These are phyloP conservation scores for Boletales sp. DNA, from an alignment of 768 basidiomycete species.

Conservation along the genomic window DNA sequence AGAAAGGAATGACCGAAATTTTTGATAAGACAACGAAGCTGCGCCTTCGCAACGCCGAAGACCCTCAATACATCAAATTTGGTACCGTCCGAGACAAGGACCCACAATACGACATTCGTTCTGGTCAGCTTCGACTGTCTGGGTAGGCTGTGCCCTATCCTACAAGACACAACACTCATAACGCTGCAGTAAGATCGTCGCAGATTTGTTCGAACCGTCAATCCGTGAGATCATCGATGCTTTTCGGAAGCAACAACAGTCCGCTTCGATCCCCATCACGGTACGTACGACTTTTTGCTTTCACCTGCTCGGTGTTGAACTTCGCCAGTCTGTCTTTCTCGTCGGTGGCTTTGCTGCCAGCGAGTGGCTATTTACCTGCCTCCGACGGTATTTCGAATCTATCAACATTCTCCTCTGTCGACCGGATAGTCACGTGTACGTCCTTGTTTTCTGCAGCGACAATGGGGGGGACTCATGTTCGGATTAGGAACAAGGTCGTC, in stretches of 20 bases:
- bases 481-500: conserved; percentile 44
- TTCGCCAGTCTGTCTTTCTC: conserved; percentile 39
- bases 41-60: conserved; percentile 39
- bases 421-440: conserved; percentile 54
- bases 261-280: conserved; percentile 30
- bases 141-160: conserved; percentile 25
- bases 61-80: conserved; percentile 40
- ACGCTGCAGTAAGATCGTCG: conserved; percentile 34
- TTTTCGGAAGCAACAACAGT: conserved; percentile 31
- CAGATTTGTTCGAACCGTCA: conserved; percentile 43
- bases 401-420: conserved; percentile 42
- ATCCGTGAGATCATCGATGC: conserved; percentile 35
- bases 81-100: conserved; percentile 40
- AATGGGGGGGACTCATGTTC: conserved; percentile 8
- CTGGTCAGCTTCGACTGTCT: conserved; percentile 37
- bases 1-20: conserved; percentile 33
- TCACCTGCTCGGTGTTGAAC: not conserved
- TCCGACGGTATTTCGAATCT: conserved; percentile 37
- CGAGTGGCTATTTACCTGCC: conserved; percentile 43
- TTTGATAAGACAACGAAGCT: conserved; percentile 41
- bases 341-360: conserved; percentile 54
- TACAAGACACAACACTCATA: not conserved
- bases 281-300: conserved; percentile 17
- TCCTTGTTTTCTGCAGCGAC: not conserved
- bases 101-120: conserved; percentile 34